A percentile compares a stretch with the other conserved stretches of the same genome.
phyloP scores from a whole-genome alignment of 176 grass and related monocot species.

The Guadua angustifolia region DNA sequence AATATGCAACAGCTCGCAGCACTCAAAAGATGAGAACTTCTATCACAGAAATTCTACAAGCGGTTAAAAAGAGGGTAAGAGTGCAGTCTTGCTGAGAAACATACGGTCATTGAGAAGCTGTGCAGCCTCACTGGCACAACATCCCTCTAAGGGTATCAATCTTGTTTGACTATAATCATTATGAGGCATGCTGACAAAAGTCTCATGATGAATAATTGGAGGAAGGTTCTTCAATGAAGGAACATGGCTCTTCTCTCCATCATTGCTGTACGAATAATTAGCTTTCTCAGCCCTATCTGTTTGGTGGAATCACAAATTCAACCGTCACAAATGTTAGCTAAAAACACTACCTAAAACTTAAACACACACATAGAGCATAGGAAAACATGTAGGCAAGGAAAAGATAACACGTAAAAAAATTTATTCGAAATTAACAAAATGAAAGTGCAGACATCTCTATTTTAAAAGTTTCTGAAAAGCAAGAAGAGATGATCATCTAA shows the following conservation, averaged over 20 bases:
- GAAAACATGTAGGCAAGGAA: not conserved
- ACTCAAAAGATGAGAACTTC: conserved; percentile 17
- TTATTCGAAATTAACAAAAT: not conserved
- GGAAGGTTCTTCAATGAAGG: conserved; percentile 67
- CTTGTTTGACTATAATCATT: conserved; percentile 56
- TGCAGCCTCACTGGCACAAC: conserved; percentile 69
- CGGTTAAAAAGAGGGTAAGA: not conserved
- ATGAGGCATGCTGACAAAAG: conserved; percentile 49
- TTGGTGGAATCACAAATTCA: conserved; percentile 40
- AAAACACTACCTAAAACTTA: conserved; percentile 22
- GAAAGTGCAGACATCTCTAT: conserved; percentile 20
- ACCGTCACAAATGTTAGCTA: not conserved
- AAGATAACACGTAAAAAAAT: not conserved
- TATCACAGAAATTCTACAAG: conserved; percentile 23
- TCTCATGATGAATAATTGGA: conserved; percentile 59
- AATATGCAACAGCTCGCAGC: not conserved
- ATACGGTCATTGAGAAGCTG: conserved; percentile 63
- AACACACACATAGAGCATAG: not conserved
- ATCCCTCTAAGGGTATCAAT: conserved; percentile 68
- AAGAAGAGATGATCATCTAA: not conserved
- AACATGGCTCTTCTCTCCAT: conserved; percentile 65
- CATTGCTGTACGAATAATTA: conserved; percentile 60
- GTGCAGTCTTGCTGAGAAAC: conserved; percentile 37
- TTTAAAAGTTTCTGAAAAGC: conserved; percentile 25
- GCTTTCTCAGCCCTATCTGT: conserved; percentile 67